Evolutionary conservation across 306 rosid species (phyloP), one percentile per base, ranked within the genome.

Genomic region (Gillenia trifoliata): DNA sequence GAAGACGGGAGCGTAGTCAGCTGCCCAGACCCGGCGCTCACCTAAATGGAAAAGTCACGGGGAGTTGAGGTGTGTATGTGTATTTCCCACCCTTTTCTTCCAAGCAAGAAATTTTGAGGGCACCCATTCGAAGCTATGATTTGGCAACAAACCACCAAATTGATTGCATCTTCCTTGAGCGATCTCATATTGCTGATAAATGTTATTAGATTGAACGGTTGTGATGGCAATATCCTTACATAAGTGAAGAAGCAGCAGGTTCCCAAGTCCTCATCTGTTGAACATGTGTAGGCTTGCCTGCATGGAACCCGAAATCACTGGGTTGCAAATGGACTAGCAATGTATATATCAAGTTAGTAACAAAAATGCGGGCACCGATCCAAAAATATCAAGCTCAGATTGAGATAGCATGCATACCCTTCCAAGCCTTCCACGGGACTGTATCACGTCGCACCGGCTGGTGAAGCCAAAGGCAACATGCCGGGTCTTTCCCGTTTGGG

Each of bases 361-460:
- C n/a, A n/a, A n/a, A n/a, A n/a, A n/a, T n/a, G n/a, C n/a, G n/a
- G n/a, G n/a, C n/a, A n/a, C n/a, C n/a, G n/a, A n/a, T n/a, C n/a
- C n/a, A n/a, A n/a, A n/a, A n/a, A n/a, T n/a, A n/a, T n/a, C n/a
- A n/a, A n/a, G n/a, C n/a, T n/a, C n/a, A n/a, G n/a, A n/a, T 47
- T 47, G 16, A 10, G 8, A 12, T 47, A 4, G n/a, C 20, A 36
- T 17, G 11, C 68, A 36, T 88, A 92, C 94, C 98, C 94, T 86
- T 82, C 82, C n/a, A 34, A 73, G 68, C 45, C 45, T 80, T 33
- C 85, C 92, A 1, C 30, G 71, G 0, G 77, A 77, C 2, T 77
- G 63, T 2, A 90, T 79, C 0, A 82, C 82, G 74, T 90, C 89
- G 82, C 89, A 92, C n/a, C 54, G 82, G 11, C 89, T 84, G 55